Percentiles rank a stretch among this genome's conserved stretches.
phyloP scores from a whole-genome alignment of 495 filamentous ascomycete genomes.

The Xylona heveae region DNA sequence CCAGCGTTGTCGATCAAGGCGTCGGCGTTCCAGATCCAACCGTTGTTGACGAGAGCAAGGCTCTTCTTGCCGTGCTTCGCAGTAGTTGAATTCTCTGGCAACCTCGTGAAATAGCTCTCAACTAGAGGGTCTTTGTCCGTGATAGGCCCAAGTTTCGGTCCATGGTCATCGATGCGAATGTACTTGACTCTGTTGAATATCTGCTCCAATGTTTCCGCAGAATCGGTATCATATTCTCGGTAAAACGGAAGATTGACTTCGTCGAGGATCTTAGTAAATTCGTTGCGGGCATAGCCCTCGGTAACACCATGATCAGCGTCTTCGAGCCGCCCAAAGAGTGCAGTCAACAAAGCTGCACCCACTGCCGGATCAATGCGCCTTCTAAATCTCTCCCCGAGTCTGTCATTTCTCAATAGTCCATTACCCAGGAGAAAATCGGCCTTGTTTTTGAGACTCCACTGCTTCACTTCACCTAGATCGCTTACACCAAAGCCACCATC shows the following conservation, averaged over 20 bases:
- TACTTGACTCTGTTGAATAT: constrained; percentile 90
- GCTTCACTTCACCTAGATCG: constrained; percentile 31
- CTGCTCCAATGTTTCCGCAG: constrained; percentile 67
- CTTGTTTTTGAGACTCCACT: constrained; percentile 33
- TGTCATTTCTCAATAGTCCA: constrained; percentile 44
- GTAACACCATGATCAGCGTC: constrained; percentile 22
- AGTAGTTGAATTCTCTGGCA: constrained; percentile 62
- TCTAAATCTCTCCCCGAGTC: constrained; percentile 57
- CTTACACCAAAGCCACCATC: constrained; percentile 22
- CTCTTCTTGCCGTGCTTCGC: constrained; percentile 53
- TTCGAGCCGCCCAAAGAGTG: constrained; percentile 46
- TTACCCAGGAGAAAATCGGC: constrained; percentile 36
- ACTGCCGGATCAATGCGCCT: constrained; percentile 43
- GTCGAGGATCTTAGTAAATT: constrained; percentile 43
- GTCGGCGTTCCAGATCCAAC: constrained; percentile 97
- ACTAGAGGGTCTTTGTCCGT: constrained; percentile 59
- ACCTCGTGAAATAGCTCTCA: constrained; percentile 86
- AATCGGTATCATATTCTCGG: constrained; percentile 71
- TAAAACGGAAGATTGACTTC: constrained; percentile 77
- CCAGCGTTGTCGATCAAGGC: constrained; percentile 88
- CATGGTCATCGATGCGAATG: constrained; percentile 71
- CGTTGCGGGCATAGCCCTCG: constrained; percentile 19
- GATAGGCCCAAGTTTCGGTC: constrained; percentile 71
- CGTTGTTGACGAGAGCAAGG: constrained; percentile 81
- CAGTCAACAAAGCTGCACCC: constrained; percentile 45